Evolutionary conservation across 2,329 filamentous ascomycete species (phyloP).

Genomic region (Neophaeococcomyces mojaviensis): DNA sequence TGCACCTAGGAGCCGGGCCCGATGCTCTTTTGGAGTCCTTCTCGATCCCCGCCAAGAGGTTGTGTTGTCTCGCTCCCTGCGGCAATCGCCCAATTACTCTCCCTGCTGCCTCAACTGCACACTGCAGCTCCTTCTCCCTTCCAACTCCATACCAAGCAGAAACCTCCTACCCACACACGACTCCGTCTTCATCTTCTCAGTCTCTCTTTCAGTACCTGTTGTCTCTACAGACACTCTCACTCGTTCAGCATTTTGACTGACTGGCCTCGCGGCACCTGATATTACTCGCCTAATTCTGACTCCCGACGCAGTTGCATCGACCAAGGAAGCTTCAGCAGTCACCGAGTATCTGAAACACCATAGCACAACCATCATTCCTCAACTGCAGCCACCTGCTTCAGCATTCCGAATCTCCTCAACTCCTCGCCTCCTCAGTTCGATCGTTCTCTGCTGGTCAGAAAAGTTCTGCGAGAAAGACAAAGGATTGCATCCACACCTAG

Average conservation of each 20-base stretch:
- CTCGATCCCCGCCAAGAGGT: constrained; percentile 4
- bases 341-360: neutral
- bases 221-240: constrained; percentile 2
- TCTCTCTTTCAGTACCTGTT: constrained; percentile 3
- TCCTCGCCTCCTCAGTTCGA: neutral
- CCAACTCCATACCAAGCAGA: constrained; percentile 9
- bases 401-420: neutral
- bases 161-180: constrained; percentile 4
- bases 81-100: neutral
- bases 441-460: constrained; percentile 8
- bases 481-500: neutral
- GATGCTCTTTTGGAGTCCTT: too few relatives aligned
- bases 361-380: neutral
- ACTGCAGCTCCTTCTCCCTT: constrained; percentile 6
- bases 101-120: neutral
- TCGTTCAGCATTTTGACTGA: neutral
- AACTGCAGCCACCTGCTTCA: neutral
- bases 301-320: too few relatives aligned
- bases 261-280: too few relatives aligned
- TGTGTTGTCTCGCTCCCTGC: neutral
- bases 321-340: too few relatives aligned
- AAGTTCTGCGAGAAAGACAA: neutral
- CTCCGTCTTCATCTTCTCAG: constrained; percentile 3
- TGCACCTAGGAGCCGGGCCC: too few relatives aligned
- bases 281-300: too few relatives aligned